Base-by-base conservation (phyloP, 1,284 basidiomycete genomes). In the Athelia sp. region DNA sequence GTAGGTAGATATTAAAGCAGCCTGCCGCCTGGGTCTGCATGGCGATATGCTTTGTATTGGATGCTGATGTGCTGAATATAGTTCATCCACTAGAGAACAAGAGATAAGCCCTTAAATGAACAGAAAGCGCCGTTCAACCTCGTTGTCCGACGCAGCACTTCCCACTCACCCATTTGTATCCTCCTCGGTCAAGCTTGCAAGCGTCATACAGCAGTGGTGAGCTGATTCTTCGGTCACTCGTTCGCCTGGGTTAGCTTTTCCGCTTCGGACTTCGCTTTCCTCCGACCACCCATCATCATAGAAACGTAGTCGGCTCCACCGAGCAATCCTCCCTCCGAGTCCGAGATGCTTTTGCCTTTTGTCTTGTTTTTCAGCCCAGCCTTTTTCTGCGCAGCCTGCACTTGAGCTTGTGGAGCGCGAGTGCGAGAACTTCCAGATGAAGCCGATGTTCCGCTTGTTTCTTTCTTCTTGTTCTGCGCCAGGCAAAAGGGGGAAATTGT, bases 221-320 rank as follows among this genome's bases (percentile, higher is more conserved):
- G n/a, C n/a, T n/a, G n/a, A n/a, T n/a, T 4, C 26, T 29, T 13
- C 26, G 26, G 4, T 29, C 26, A 29, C 13, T 29, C 26, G 26
- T 13, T 29, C 26, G 26, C 26, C 26, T 52, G 50, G 21, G 74
- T 69, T 47, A 89, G 60, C 58, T 84, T 88, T 40, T 68, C 62
- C 3, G 82, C 85, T 64, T 88, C 87, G 59, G 75, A 71, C 46
- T 66, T 72, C 18, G 81, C 84, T 60, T 75, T 83, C 55, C 73
- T 72, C 54, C 87, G 68, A 10, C 85, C 74, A n/a, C 87, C 86
- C 72, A 82, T 73, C 73, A 87, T 71, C 53, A 90, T 60, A 4
- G 76, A 72, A 42, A 90, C 81, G 58, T 90, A 90, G 64, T 90
- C 87, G 29, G 82, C 87, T 24, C 78, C 85, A n/a, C 84, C 84